Base-by-base conservation (phyloP, 169 alveolate genomes). In the Cardiosporidium cionae region DNA sequence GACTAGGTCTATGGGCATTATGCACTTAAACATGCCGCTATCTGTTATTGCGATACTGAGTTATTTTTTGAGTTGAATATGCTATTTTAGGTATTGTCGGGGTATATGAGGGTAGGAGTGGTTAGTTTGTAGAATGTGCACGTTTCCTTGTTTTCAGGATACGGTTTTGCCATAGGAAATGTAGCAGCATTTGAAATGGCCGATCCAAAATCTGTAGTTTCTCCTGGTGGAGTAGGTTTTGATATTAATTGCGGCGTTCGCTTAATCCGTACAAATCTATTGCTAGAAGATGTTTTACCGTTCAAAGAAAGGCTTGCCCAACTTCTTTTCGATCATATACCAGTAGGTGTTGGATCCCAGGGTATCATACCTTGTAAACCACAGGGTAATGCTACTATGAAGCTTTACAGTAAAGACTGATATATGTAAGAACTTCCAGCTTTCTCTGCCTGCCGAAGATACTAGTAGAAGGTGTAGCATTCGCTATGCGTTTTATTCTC, bases 181-280 rank as follows among this genome's bases (percentile, higher is more conserved):
- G 94, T 88, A 16, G 96, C 96, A n/a, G 96, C 96, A 32, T 91
- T 91, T 62, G 94, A 89, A 69, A 84, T 87, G 90, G 83, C 74
- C 34, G 65, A 78, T 71, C 86, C 89, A 7, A 76, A 84, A 25
- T 86, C 94, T 0, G 88, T 91, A 0, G 92, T 91, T 9, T 89
- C 94, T 2, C 96, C 96, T 5, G 96, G 96, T 3, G 96, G 96
- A 0, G 96, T 91, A 16, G 96, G 96, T 16, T 91, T 91, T 71
- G 96, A 91, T 67, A 91, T 91, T 72, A 91, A 91, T 86, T 91
- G 96, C 67, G 96, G 96, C 4, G 94, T 91, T 29, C 77, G 96
- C 25, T 79, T 91, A 28, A 63, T 91, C 31, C 76, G 87, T 7
- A 77, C 90, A 29, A 80, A 80, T 54, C 72, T 80, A 23, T 65